phyloP scores from a whole-genome alignment of 2,329 filamentous ascomycete genomes.

The Immersiporthe knoxdaviesiana region DNA sequence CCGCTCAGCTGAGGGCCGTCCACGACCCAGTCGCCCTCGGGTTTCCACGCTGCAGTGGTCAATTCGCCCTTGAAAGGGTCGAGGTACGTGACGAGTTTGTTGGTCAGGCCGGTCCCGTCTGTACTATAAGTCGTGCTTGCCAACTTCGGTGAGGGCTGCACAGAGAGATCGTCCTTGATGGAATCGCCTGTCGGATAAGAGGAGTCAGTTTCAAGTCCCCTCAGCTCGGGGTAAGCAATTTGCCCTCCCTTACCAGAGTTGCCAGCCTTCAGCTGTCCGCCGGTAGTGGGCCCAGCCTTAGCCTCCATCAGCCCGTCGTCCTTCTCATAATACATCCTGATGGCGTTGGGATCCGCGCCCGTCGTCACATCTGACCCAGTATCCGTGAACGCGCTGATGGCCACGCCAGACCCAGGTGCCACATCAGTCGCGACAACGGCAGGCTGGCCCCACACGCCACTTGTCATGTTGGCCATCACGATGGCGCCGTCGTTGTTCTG shows the following conservation, averaged over 20 bases:
- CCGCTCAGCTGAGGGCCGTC: conserved; percentile 18
- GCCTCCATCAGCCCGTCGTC: conserved; percentile 23
- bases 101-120: conserved; percentile 28
- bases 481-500: conserved; percentile 23
- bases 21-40: conserved; percentile 21
- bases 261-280: conserved; percentile 14
- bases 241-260: conserved; percentile 24
- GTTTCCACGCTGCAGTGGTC: conserved; percentile 19
- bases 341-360: conserved; percentile 23
- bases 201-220: no score
- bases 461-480: conserved; percentile 28
- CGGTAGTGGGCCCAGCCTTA: conserved; percentile 20
- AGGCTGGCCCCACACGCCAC: conserved; percentile 13
- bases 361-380: conserved; percentile 9
- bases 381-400: conserved; percentile 27
- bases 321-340: conserved; percentile 21
- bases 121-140: conserved; percentile 26
- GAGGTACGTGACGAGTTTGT: conserved; percentile 26
- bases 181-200: conserved; percentile 14
- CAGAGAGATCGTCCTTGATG: conserved; percentile 19
- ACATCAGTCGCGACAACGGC: conserved; percentile 6
- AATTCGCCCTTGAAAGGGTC: conserved; percentile 22
- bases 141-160: conserved; percentile 26
- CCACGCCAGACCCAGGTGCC: conserved; percentile 23
- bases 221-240: no score